Evolutionary conservation across 2,329 filamentous ascomycete genomes (phyloP), one percentile per base, ranked within the genome.

Genomic region (Cladosporium austrohemisphaericum): DNA sequence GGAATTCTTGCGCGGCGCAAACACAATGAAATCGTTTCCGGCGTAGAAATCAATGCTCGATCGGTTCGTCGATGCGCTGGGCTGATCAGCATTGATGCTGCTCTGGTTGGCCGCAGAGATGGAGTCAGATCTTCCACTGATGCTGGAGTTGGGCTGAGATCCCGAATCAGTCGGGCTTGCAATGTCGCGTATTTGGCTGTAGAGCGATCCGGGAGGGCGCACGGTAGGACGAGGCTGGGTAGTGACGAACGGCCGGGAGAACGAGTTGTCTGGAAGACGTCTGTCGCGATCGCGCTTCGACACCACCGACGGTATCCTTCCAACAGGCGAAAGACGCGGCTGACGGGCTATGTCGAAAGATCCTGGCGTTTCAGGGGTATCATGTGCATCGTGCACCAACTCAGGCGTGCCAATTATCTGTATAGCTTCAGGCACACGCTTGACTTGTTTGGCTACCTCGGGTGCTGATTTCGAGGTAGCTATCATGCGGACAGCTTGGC

Each of bases 291-390:
- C 76, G 40, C 74, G 71, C 43, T 78, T 82, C 37, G 81, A 88
- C 23, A 92, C 76, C 3, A 95, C 88, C 59, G 83, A 83, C 7
- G 91, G 91, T 44, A 95, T 95, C 13, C 91, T 81, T 7, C 90
- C 91, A 38, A 95, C 83, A 57, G 92, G 88, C 22, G 84, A 81
- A 14, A 95, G 72, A 49, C 90, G 54, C 19, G 59, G 57, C 29
- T 58, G 57, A 23, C 56, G 47, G 11, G 33, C 26, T 16, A 38
- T 20, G 7, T 47, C 44, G 9, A 20, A 13, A 13, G 33, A 47
- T n/a, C 25, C 33, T 6, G 60, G 55, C 18, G 60, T 58, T 29
- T 62, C 58, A 5, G 68, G 68, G 26, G 62, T 59, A 4, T 52
- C 54, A 16, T 68, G 60, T 16, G 63, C 46, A 6, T 36, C 40